A percentile compares a stretch with the other conserved stretches of the same genome.
These are phyloP conservation scores for Physaria fendleri DNA, from an alignment of 345 rosid genomes.

Conservation along the genomic window DNA sequence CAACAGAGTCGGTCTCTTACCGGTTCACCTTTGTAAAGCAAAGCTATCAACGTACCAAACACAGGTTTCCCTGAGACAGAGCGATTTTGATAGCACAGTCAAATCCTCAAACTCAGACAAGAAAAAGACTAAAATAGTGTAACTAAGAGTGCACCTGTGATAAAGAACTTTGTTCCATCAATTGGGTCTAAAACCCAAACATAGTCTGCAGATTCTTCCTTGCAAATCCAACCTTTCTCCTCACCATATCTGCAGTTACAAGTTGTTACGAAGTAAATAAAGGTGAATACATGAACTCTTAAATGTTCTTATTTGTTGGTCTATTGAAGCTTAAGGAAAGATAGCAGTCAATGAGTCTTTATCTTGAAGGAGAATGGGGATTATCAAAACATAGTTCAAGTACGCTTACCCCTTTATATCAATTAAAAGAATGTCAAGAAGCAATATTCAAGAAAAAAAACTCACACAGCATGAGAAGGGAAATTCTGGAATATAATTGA, in stretches of 20 bases:
- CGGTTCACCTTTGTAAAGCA: slow-evolving; percentile 70
- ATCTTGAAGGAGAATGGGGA: not conserved
- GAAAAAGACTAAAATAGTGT: not conserved
- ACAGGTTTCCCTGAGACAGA: slow-evolving; percentile 73
- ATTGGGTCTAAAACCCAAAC: slow-evolving; percentile 99
- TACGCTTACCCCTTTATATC: not conserved
- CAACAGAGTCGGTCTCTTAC: slow-evolving; percentile 38
- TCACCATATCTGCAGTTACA: slow-evolving; percentile 72
- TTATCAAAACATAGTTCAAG: slow-evolving; percentile 3
- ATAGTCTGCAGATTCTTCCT: slow-evolving; percentile 67
- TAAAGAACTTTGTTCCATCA: slow-evolving; percentile 95
- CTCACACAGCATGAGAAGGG: slow-evolving; percentile 94
- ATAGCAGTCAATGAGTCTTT: not conserved
- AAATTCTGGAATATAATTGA: slow-evolving; percentile 59
- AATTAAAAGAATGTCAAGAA: not conserved
- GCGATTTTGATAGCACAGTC: slow-evolving; percentile 1
- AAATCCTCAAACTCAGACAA: slow-evolving; percentile 1
- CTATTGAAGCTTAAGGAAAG: not conserved
- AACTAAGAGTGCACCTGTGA: slow-evolving; percentile 49
- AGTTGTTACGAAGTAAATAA: slow-evolving; percentile 7
- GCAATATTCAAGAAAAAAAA: not conserved
- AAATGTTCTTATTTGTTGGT: not conserved
- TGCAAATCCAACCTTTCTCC: slow-evolving; percentile 95
- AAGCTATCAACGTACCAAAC: slow-evolving; percentile 86
- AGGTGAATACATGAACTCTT: not conserved